These are phyloP conservation scores for Globisporangium rhizosaccharum DNA, from an alignment of 352 stramenopile species.

Conservation along the genomic window DNA sequence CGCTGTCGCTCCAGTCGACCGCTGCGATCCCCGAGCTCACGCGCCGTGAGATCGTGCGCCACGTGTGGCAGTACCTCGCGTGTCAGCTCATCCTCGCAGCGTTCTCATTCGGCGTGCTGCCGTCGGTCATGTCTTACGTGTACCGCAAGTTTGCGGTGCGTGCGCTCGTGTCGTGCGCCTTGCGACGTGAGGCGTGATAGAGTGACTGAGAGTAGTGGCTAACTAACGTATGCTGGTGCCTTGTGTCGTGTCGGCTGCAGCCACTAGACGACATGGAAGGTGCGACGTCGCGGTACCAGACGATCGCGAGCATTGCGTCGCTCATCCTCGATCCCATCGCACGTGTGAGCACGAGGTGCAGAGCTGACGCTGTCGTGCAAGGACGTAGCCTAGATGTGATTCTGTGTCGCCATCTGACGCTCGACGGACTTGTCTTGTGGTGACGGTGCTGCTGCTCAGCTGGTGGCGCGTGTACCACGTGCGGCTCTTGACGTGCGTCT, in stretches of 20 bases:
- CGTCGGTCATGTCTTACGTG: constrained; percentile 67
- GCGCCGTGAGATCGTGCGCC: constrained; percentile 19
- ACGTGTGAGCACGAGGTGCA: constrained; percentile 33
- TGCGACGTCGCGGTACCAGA: constrained; percentile 47
- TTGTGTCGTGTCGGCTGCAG: constrained; percentile 14
- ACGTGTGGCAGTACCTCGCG: constrained; percentile 41
- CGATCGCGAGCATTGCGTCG: constrained; percentile 39
- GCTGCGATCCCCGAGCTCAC: constrained; percentile 13
- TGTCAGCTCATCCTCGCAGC: constrained; percentile 54
- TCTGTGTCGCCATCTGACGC: neutral
- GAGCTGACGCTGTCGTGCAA: too few species aligned
- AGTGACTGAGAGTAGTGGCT: neutral
- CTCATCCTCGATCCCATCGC: constrained; percentile 50
- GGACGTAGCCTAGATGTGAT: neutral
- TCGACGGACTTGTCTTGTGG: neutral
- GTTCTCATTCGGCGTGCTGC: constrained; percentile 60
- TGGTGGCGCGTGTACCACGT: constrained; percentile 50
- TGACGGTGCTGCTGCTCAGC: constrained; percentile 14
- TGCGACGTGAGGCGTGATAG: neutral
- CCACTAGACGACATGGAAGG: constrained; percentile 25
- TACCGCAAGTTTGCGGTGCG: constrained; percentile 67
- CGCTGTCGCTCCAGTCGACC: constrained; percentile 8
- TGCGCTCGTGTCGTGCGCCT: neutral
- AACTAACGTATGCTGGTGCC: neutral
- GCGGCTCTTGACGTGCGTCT: constrained; percentile 20